Evolutionary conservation across 768 basidiomycete species (phyloP).

Genomic region (Suillus variegatus): DNA sequence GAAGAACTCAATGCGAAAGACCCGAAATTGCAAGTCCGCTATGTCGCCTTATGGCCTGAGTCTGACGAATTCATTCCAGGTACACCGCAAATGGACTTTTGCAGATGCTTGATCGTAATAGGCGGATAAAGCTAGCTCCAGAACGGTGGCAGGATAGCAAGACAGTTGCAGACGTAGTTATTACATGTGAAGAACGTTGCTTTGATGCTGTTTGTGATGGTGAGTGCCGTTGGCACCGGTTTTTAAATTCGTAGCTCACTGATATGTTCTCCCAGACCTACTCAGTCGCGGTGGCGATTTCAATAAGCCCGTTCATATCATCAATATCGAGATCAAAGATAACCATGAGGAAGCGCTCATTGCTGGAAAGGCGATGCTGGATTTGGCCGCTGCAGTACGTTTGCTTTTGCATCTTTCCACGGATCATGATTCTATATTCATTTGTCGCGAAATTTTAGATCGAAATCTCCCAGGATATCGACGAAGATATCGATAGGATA

Average conservation of each 20-base stretch:
- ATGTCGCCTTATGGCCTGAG: constrained; percentile 7
- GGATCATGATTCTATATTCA: background rate
- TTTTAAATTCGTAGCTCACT: constrained; percentile 15
- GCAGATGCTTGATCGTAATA: constrained; percentile 95
- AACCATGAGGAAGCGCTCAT: constrained; percentile 98
- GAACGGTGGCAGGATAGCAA: constrained; percentile 96
- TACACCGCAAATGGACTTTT: constrained; percentile 93
- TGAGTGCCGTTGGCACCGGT: constrained; percentile 37
- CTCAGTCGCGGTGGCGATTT: constrained; percentile 86
- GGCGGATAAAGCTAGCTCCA: constrained; percentile 87
- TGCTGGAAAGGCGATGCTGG: constrained; percentile 93
- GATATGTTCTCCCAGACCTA: constrained; percentile 56
- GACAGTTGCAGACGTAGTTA: constrained; percentile 91
- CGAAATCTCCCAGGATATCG: constrained; percentile 82
- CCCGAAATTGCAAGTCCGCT: constrained; percentile 65
- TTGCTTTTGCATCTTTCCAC: constrained; percentile 1
- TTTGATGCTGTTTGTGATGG: constrained; percentile 99
- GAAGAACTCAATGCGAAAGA: constrained; percentile 88
- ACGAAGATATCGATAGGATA: constrained; percentile 88
- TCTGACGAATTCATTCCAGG: constrained; percentile 41
- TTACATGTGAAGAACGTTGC: constrained; percentile 98
- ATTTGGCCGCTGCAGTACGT: constrained; percentile 86
- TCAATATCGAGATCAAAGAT: constrained; percentile 98
- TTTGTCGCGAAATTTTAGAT: constrained; percentile 50
- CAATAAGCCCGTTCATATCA: constrained; percentile 92